Evolutionary conservation across 768 basidiomycete genomes (phyloP), one percentile per base, ranked within the genome.

Genomic region (Podaxis sp.): DNA sequence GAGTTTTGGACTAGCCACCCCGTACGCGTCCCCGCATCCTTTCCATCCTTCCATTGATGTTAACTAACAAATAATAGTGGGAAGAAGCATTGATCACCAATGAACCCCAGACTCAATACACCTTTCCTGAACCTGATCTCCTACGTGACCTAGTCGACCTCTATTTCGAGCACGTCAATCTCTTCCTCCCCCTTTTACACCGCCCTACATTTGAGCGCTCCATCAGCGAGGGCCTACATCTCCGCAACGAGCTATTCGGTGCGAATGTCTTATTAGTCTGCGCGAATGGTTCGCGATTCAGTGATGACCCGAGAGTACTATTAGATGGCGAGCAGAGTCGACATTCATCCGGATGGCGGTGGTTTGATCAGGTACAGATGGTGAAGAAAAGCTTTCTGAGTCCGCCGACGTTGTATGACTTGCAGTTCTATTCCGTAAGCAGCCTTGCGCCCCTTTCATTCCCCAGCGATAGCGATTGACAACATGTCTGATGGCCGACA

Each of bases 181-280:
- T 78, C n/a, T 75, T 80, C 57, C 66, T 82, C 0, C 91, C 92
- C 1, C 76, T 95, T 3, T 76, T 96, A 4, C 92, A 94, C 65
- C 81, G 85, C 3, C 85, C 85, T 0, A 82, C 82, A 4, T 92
- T 95, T 64, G 79, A 86, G 40, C 73, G 75, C 23, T 73, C 76
- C 16, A 65, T 88, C 23, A 65, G 64, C 1, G 77, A 81, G 3
- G 80, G 80, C 0, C 65, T 84, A 1, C 85, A 91, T 65, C 68
- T 77, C 16, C 70, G 65, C 0, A 77, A 90, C 57, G 57, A 76
- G 0, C 66, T 74, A 0, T 92, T 94, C 67, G 83, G 78, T 0
- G 71, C 80, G 1, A 80, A 82, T 0, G 79, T 91, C 25, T 75
- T 93, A 4, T 77, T 91, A 1, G 82, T 92, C 0, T 91, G 89